These are phyloP conservation scores for Melampsora americana DNA, from an alignment of 1,284 basidiomycete genomes.

Conservation along the genomic window DNA sequence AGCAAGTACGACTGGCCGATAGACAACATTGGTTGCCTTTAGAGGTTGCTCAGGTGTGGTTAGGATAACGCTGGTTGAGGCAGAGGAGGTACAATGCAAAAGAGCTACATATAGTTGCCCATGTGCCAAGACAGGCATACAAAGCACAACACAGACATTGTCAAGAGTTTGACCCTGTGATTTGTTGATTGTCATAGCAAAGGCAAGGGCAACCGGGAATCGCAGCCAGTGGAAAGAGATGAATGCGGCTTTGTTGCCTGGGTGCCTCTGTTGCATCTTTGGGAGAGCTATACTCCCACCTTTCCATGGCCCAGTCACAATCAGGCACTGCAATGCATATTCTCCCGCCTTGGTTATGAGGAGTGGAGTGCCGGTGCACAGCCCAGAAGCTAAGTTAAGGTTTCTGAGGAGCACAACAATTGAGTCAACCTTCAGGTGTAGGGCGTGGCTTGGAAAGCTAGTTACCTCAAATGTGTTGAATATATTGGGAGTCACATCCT, in stretches of 20 bases:
- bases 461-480: not conserved
- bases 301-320: not conserved
- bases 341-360: not conserved
- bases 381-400: not conserved
- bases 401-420: not conserved
- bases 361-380: not conserved
- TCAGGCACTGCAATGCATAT: not conserved
- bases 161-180: conserved; percentile 17
- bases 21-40: too few species aligned
- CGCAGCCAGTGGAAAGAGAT: not conserved
- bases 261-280: not conserved
- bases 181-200: conserved; percentile 27
- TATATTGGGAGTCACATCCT: not conserved
- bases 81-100: too few species aligned
- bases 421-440: not conserved
- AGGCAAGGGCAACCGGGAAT: conserved; percentile 3
- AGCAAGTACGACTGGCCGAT: too few species aligned
- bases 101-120: not conserved
- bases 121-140: conserved; percentile 10
- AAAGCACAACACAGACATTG: not conserved
- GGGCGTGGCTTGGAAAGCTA: not conserved
- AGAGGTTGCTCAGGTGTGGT: too few species aligned
- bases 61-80: too few species aligned
- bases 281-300: not conserved
- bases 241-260: not conserved